Base-by-base conservation (phyloP, 148 eudicot species). In the Rhododendron mucronatum region DNA sequence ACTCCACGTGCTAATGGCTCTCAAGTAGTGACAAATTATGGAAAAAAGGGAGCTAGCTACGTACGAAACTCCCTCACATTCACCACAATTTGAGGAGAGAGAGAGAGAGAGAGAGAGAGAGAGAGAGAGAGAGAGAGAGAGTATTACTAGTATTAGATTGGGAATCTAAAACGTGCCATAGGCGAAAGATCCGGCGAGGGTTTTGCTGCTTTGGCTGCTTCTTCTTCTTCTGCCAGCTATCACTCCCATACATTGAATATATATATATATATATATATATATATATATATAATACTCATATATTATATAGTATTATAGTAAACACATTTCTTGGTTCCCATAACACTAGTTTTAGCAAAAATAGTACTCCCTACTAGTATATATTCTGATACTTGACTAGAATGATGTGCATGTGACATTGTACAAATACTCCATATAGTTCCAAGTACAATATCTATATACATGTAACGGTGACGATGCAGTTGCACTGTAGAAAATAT, bases 121-220 rank as follows among this genome's bases (percentile, higher is more conserved):
- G 30, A 21, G 73, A 65, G 28, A 63, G 3, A 23, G 61, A 23
- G 28, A 23, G 73, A 67, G 35, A 67, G 35, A n/a, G 30, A 21
- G 28, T 23, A 63, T 28, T 69, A 90, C 75, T 82, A 84, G 48
- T 21, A 80, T 57, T 51, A 47, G 18, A 33, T 10, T 83, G 53
- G 90, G 95, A 90, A 93, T 93, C 95, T 90, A 57, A 80, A 96
- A 93, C 94, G 94, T 93, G 98, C 89, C 76, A 12, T 75, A 78
- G 69, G 88, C 96, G 96, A 87, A 76, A 91, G 90, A 93, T 92
- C 90, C 98, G 98, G 91, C 96, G 96, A 76, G 53, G 87, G 88
- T 92, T 91, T 30, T 87, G 95, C 94, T 92, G 85, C 88, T 82
- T 85, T 83, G 61, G 37, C 78, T 48, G 39, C 33, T 15, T 50